Conservation (phyloP, 768 basidiomycete genomes). For the Hydnum rufescens region DNA sequence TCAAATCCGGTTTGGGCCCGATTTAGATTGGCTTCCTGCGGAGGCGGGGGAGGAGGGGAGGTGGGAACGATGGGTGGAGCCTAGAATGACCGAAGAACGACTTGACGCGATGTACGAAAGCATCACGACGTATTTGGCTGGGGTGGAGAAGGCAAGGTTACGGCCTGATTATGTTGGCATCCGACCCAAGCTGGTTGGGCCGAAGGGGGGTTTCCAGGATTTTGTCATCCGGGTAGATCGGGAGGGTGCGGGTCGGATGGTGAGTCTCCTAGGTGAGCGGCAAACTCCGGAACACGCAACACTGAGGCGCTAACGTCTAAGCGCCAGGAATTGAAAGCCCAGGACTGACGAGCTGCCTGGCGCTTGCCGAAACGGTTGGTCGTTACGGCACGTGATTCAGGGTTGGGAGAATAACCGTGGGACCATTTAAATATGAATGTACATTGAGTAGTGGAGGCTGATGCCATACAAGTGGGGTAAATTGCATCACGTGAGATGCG, state of each 20-base stretch:
- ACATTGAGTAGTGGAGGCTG: too few species aligned
- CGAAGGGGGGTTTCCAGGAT: conserved; percentile 61
- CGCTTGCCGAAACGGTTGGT: conserved; percentile 63
- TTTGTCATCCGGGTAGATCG: conserved; percentile 56
- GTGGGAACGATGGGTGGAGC: conserved; percentile 41
- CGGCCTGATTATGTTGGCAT: conserved; percentile 71
- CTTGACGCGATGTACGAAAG: conserved; percentile 47
- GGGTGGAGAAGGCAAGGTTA: conserved; percentile 36
- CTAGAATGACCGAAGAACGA: conserved; percentile 25
- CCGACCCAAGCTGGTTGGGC: conserved; percentile 69
- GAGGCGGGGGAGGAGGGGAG: conserved; percentile 26
- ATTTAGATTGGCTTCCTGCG: conserved; percentile 69
- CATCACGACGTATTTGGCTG: conserved; percentile 56
- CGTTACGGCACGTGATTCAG: neutral
- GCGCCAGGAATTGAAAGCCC: conserved; percentile 54
- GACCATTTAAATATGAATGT: neutral
- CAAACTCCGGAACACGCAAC: too few species aligned
- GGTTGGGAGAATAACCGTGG: neutral
- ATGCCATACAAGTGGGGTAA: too few species aligned
- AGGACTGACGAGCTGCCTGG: conserved; percentile 71
- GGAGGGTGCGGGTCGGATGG: conserved; percentile 18
- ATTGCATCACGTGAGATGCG: too few species aligned
- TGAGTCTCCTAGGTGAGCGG: too few species aligned
- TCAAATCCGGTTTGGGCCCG: conserved; percentile 79
- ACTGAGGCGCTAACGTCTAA: too few species aligned